Percentiles rank a stretch among this genome's conserved stretches.
Conservation (phyloP, 129 eudicot genomes). For the Flaveria robusta region DNA sequence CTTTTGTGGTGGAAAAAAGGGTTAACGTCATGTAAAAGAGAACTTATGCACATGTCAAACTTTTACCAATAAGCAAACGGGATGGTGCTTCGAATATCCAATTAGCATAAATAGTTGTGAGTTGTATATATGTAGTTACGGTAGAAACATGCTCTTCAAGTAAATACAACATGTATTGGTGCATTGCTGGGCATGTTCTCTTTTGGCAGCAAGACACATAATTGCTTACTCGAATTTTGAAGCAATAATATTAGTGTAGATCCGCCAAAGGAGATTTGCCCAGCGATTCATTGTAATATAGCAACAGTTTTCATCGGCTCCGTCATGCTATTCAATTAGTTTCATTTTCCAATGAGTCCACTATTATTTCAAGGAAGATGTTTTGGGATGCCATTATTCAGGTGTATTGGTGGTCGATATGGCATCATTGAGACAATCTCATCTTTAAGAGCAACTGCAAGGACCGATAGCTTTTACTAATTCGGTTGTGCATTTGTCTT, state of each 20-base stretch:
- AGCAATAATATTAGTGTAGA: not conserved
- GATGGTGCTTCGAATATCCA: conserved; percentile 34
- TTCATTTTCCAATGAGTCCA: not conserved
- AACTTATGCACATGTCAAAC: conserved; percentile 1
- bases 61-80: conserved; percentile 10
- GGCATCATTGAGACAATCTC: too few species aligned
- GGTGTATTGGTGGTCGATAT: too few species aligned
- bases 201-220: conserved; percentile 3
- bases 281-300: conserved; percentile 18
- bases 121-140: conserved; percentile 25
- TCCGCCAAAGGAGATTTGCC: conserved; percentile 36
- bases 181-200: conserved; percentile 28
- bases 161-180: conserved; percentile 2
- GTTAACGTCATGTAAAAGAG: not conserved
- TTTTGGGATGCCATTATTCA: too few species aligned
- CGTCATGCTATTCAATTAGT: not conserved
- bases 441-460: too few species aligned
- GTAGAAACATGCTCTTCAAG: not conserved
- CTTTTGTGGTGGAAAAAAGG: not conserved
- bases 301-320: not conserved
- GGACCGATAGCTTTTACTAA: too few species aligned
- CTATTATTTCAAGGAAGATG: too few species aligned
- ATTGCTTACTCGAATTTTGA: not conserved
- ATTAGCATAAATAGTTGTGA: conserved; percentile 15
- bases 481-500: too few species aligned